A percentile compares a stretch with the other conserved stretches of the same genome.
Conservation (phyloP, 176 grass and related monocot species). For the Poa pratensis region DNA sequence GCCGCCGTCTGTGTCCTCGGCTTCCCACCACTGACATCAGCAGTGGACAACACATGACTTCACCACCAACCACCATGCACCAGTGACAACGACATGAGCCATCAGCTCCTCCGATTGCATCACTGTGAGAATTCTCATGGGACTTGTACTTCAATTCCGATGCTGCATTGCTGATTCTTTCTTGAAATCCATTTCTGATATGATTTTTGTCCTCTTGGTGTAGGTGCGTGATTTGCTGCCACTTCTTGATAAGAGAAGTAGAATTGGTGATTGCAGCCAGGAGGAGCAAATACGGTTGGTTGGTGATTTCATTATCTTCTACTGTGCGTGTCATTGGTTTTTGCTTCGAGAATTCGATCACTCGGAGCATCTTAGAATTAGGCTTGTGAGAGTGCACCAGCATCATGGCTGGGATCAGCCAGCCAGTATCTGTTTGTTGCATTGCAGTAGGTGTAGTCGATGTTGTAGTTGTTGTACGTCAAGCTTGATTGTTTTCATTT, state of each 20-base stretch:
- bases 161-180: slow-evolving; percentile 29
- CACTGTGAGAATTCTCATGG: slow-evolving; percentile 37
- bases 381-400: slow-evolving; percentile 49
- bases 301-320: slow-evolving; percentile 49
- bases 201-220: not conserved
- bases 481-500: slow-evolving; percentile 53
- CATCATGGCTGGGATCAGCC: slow-evolving; percentile 28
- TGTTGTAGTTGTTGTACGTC: slow-evolving; percentile 50
- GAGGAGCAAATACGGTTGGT: slow-evolving; percentile 44
- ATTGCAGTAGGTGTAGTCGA: slow-evolving; percentile 56
- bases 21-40: slow-evolving; percentile 81
- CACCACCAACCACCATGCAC: slow-evolving; percentile 38
- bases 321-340: slow-evolving; percentile 57
- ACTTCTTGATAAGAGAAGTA: not conserved
- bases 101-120: slow-evolving; percentile 45
- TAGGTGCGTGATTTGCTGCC: not conserved
- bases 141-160: not conserved
- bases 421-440: slow-evolving; percentile 45
- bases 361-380: slow-evolving; percentile 48
- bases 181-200: not conserved
- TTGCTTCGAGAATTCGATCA: slow-evolving; percentile 54
- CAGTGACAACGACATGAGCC: slow-evolving; percentile 33
- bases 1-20: slow-evolving; percentile 70
- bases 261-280: not conserved
- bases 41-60: slow-evolving; percentile 50